These are phyloP conservation scores for Acanthamoeba royreba DNA, from an alignment of 208 protist genomes.

Conservation along the genomic window DNA sequence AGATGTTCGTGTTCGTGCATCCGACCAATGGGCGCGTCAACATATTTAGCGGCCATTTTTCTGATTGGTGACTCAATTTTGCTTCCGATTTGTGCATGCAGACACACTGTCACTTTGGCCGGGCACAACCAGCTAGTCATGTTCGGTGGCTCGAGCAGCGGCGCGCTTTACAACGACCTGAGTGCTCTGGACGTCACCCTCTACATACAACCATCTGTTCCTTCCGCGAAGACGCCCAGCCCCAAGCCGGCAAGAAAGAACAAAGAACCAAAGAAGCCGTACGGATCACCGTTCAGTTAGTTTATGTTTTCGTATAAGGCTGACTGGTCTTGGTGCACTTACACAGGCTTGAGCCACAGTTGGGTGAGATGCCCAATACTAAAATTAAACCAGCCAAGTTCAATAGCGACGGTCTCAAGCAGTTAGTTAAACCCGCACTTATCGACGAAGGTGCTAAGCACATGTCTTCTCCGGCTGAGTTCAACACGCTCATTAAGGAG, in stretches of 20 bases:
- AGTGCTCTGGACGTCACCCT: not conserved
- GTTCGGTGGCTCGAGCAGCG: not conserved
- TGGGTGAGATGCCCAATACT: no score
- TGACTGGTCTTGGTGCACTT: no score
- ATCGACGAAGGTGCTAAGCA: not conserved
- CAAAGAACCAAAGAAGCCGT: no score
- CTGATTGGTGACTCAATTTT: no score
- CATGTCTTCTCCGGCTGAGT: not conserved
- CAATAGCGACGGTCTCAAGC: no score
- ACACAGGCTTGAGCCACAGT: no score
- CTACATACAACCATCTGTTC: not conserved
- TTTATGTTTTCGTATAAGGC: no score
- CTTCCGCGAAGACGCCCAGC: not conserved
- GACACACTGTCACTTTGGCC: not conserved
- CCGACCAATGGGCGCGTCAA: no score
- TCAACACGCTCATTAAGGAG: not conserved
- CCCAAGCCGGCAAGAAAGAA: not conserved
- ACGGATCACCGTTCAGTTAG: no score
- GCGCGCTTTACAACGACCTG: slow-evolving; percentile 9
- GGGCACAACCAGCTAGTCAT: not conserved
- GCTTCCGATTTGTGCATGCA: not conserved
- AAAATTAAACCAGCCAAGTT: no score
- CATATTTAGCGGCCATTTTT: not conserved
- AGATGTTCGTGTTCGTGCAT: no score
- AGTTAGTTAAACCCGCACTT: no score